Evolutionary conservation across 805 yeast genomes (phyloP), one percentile per base, ranked within the genome.

Genomic region (Wickerhamiella parazyma): DNA sequence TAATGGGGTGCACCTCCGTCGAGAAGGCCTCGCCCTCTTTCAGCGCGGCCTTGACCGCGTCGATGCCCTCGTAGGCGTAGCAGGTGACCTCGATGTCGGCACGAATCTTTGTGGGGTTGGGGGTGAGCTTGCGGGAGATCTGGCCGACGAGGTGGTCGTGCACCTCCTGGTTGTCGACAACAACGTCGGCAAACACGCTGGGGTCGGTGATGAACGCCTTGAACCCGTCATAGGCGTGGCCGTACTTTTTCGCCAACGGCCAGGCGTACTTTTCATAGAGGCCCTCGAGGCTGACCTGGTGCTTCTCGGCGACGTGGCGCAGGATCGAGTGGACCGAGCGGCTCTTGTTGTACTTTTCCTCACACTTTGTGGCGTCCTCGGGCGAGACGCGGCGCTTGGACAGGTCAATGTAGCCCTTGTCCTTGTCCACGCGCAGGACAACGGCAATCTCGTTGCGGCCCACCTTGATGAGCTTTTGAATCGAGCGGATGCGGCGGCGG

Each of bases 31-130:
- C 97, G 44, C 95, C 97, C 19, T 87, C 81, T 51, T 72, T 69
- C 51, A 91, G 73, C 19, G 98, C 94, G 46, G 71, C 71, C 65
- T 87, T 89, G 60, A 91, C 87, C 51, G 98, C 98, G 61, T 87
- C 95, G 53, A 91, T 85, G 63, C 98, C 98, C 64, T 91, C 97
- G 65, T 91, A 91, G 48, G 87, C 73, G 68, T 89, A 91, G 63
- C 98, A 91, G 11, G 96, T 85, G 36, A 91, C 96, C 65, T 89
- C 97, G 39, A 91, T 81, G 63, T 91, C 97, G n/a, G 98, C 95
- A 66, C 98, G 81, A 59, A 93, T 81, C 69, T 89, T 91, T 55
- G 86, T 86, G 33, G 97, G 95, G 68, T 87, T 96, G 49, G 98
- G 98, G 28, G 98, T 91, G 64, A 91, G 75, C 65, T 97, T 80